Evolutionary conservation across 1,284 basidiomycete species (phyloP).

Genomic region (Fomitopsis palustris): DNA sequence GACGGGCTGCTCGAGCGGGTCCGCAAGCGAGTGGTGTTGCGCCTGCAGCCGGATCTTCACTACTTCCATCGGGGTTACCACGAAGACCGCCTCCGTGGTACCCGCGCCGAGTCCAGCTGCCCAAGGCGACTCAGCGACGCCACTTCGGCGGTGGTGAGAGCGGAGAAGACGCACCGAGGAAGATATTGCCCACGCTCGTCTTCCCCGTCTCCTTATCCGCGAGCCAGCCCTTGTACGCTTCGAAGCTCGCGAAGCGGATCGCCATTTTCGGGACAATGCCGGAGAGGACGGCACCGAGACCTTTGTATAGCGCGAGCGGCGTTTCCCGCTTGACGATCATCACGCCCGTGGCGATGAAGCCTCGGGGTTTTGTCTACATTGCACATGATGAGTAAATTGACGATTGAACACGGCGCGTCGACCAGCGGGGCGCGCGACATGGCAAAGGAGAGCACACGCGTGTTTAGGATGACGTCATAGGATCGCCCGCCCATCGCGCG

Average conservation of each 20-base stretch:
- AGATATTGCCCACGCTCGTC: conserved; percentile 74
- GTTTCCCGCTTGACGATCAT: conserved; percentile 92
- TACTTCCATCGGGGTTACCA: conserved; percentile 99
- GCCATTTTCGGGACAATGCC: conserved; percentile 99
- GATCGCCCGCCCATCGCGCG: background rate
- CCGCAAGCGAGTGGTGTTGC: conserved; percentile 95
- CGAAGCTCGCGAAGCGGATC: conserved; percentile 97
- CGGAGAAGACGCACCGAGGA: conserved; percentile 50
- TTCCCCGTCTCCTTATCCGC: conserved; percentile 76
- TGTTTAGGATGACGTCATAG: background rate
- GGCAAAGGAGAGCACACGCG: no score
- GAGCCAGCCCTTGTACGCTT: conserved; percentile 87
- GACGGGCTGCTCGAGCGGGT: conserved; percentile 90
- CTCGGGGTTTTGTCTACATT: conserved; percentile 82
- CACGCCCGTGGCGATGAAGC: conserved; percentile 90
- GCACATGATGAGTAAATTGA: background rate
- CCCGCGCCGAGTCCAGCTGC: conserved; percentile 83
- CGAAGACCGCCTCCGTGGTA: conserved; percentile 89
- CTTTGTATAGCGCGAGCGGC: conserved; percentile 96
- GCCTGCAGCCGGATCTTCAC: conserved; percentile 99
- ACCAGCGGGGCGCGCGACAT: no score
- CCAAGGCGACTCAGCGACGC: background rate
- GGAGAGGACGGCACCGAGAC: conserved; percentile 94
- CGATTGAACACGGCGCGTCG: no score
- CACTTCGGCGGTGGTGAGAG: background rate